Conservation (phyloP, 2,329 filamentous ascomycete genomes). For the Pseudogymnoascus sp. region DNA sequence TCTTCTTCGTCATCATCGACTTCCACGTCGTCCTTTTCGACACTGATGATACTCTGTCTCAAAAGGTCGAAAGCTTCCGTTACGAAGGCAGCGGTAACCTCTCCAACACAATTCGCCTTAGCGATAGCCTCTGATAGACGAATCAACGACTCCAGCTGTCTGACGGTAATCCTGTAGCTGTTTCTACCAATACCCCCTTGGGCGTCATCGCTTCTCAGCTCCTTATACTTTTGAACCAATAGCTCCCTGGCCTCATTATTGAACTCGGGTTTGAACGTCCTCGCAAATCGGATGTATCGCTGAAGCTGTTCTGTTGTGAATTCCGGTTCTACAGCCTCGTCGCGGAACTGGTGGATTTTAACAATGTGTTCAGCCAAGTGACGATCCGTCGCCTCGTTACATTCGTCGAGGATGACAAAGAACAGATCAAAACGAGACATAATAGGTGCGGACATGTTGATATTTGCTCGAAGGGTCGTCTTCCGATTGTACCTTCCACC, state of each 20-base stretch:
- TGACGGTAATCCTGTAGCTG: constrained; percentile 93
- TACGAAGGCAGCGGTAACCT: constrained; percentile 78
- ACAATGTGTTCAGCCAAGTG: constrained; percentile 94
- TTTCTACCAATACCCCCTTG: constrained; percentile 91
- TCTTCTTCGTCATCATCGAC: constrained; percentile 71
- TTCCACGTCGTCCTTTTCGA: constrained; percentile 95
- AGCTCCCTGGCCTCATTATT: constrained; percentile 76
- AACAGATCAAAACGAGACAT: constrained; percentile 99
- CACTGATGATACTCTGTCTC: constrained; percentile 89
- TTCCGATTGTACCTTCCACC: constrained; percentile 97
- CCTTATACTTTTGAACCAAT: constrained; percentile 90
- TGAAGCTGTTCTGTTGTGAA: constrained; percentile 95
- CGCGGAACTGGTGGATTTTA: constrained; percentile 82
- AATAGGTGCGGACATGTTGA: constrained; percentile 98
- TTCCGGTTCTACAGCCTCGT: constrained; percentile 84
- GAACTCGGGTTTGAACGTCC: constrained; percentile 90
- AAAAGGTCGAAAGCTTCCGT: constrained; percentile 87
- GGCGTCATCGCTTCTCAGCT: constrained; percentile 84
- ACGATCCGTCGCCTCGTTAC: constrained; percentile 83
- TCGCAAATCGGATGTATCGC: constrained; percentile 92
- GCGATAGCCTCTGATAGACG: constrained; percentile 95
- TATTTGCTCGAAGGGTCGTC: constrained; percentile 83
- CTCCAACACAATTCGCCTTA: constrained; percentile 92
- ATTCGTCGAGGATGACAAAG: constrained; percentile 95
- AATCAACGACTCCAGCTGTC: constrained; percentile 93